phyloP scores from a whole-genome alignment of 116 monocot genomes.

The Zostera marina region DNA sequence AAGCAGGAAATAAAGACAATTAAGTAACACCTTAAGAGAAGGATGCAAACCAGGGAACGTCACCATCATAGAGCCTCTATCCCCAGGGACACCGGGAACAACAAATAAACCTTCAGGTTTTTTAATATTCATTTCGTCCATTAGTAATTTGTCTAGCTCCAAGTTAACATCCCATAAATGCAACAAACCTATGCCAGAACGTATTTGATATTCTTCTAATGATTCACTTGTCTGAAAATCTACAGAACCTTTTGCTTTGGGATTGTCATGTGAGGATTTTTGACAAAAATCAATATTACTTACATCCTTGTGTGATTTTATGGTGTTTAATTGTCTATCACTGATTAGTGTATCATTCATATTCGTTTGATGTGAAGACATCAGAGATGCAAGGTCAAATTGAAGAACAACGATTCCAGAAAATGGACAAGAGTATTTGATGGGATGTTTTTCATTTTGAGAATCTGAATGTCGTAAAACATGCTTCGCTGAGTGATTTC shows the following conservation, averaged over 20 bases:
- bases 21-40: slow-evolving; percentile 54
- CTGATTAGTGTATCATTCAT: not conserved
- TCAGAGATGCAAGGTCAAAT: slow-evolving; percentile 67
- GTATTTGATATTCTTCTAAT: slow-evolving; percentile 46
- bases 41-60: slow-evolving; percentile 63
- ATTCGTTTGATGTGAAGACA: slow-evolving; percentile 16
- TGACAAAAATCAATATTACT: slow-evolving; percentile 8
- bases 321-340: slow-evolving; percentile 13
- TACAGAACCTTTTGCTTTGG: slow-evolving; percentile 14
- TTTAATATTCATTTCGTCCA: slow-evolving; percentile 55
- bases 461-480: slow-evolving; percentile 3
- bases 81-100: slow-evolving; percentile 57
- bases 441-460: slow-evolving; percentile 28
- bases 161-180: slow-evolving; percentile 84
- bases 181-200: slow-evolving; percentile 70
- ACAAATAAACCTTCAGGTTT: slow-evolving; percentile 56
- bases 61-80: slow-evolving; percentile 68
- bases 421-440: slow-evolving; percentile 69
- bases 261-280: slow-evolving; percentile 8
- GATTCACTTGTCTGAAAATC: slow-evolving; percentile 20
- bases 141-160: slow-evolving; percentile 63
- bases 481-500: slow-evolving; percentile 14
- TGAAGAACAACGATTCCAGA: slow-evolving; percentile 56
- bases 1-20: too few relatives aligned
- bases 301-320: slow-evolving; percentile 8